Base-by-base conservation (phyloP, 2,329 filamentous ascomycete genomes). In the Emericellopsis cladophorae region DNA sequence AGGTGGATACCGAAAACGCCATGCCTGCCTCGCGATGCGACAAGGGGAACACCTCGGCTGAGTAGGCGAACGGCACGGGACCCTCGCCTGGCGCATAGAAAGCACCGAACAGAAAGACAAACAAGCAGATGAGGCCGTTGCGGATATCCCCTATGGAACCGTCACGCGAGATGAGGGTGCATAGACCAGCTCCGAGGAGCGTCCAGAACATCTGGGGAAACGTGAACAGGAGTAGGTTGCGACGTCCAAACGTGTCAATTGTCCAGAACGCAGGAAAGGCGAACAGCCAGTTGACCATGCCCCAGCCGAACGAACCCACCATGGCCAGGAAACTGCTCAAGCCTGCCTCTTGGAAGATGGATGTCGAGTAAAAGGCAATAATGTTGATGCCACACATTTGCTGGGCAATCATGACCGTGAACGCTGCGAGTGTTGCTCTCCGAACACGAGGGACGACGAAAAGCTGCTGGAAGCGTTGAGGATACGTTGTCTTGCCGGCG, bases 401-500 rank as follows among this genome's bases (percentile, higher is more conserved):
- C 58, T 84, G 79, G 3, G 77, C 77, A 55, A 83, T 76, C 85
- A 93, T 93, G 52, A 92, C 84, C 3, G 78, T 79, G 50, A 80
- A 83, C 1, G 84, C 83, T 10, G 85, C 86, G 37, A 83, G 68
- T 14, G 78, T 88, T 11, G 86, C 86, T 34, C 80, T 71, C 37
- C 80, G 72, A 11, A 84, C 66, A 43, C 81, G 72, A 1, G 81
- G 78, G 40, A 85, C 68, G 22, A 77, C 81, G 54, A 85, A 81
- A 16, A 81, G 65, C 55, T 85, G 72, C 23, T 64, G 54, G 43
- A 76, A 70, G 15, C 75, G 71, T 23, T 59, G 64, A 38, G 68
- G 40, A 44, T 72, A 53, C 48, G 53, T 61, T 39, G 55, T 61
- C 5, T 59, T 53, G 2, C 62, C 62, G 10, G 60, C 48, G 16